phyloP scores from a whole-genome alignment of 164 flowering plant genomes.

The Nymphaea colorata region DNA sequence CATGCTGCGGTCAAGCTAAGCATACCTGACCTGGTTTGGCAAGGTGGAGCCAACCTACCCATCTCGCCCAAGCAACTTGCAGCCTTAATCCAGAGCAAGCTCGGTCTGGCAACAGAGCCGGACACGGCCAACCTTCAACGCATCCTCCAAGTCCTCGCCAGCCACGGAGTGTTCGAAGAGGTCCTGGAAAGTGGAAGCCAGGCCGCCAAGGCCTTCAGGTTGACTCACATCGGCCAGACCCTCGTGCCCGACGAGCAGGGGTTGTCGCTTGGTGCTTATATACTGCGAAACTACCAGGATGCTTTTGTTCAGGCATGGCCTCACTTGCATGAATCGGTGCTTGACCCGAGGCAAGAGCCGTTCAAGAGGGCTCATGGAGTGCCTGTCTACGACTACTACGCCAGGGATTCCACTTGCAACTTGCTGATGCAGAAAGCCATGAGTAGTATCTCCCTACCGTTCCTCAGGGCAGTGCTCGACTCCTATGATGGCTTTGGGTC shows the following conservation, averaged over 20 bases:
- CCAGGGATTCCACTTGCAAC: slow-evolving; percentile 51
- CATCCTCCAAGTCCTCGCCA: slow-evolving; percentile 54
- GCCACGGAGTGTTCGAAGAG: slow-evolving; percentile 47
- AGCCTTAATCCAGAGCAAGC: not conserved
- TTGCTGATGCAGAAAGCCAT: slow-evolving; percentile 59
- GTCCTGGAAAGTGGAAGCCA: slow-evolving; percentile 13
- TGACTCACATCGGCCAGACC: slow-evolving; percentile 46
- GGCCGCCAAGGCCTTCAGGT: slow-evolving; percentile 29
- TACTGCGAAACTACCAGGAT: slow-evolving; percentile 69
- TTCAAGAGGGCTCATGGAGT: slow-evolving; percentile 55
- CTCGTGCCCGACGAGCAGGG: slow-evolving; percentile 29
- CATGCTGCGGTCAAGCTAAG: slow-evolving; percentile 62
- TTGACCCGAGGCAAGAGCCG: slow-evolving; percentile 40
- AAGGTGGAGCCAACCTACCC: slow-evolving; percentile 42
- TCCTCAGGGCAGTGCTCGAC: slow-evolving; percentile 49
- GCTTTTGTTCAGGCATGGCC: slow-evolving; percentile 56
- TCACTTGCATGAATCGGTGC: slow-evolving; percentile 42
- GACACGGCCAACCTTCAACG: slow-evolving; percentile 53
- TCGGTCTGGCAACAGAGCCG: slow-evolving; percentile 12
- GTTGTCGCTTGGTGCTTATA: slow-evolving; percentile 47
- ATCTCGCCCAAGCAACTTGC: not conserved
- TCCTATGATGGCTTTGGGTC: slow-evolving; percentile 42
- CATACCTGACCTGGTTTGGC: slow-evolving; percentile 56
- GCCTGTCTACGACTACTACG: slow-evolving; percentile 46
- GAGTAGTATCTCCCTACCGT: slow-evolving; percentile 68